Evolutionary conservation across 208 protist genomes (phyloP), one percentile per base, ranked within the genome.

Genomic region (Polymyxa betae): DNA sequence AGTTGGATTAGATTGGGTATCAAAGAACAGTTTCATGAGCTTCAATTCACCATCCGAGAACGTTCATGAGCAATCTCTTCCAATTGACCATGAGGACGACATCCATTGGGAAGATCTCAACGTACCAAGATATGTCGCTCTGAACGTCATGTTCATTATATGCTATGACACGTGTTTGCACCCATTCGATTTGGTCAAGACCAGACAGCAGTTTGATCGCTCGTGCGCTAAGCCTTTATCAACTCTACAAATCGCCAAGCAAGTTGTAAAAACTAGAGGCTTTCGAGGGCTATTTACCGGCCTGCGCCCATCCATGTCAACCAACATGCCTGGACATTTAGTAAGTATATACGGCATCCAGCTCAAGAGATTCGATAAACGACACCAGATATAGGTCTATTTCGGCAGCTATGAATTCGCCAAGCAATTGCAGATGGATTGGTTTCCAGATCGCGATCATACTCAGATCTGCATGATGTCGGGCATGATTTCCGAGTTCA

Each of bases 1-100:
- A n/a, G n/a, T n/a, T n/a, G n/a, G n/a, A n/a, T n/a, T n/a, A n/a
- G n/a, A n/a, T n/a, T n/a, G n/a, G n/a, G n/a, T n/a, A n/a, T n/a
- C n/a, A n/a, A n/a, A n/a, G n/a, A n/a, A n/a, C n/a, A n/a, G n/a
- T n/a, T n/a, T n/a, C n/a, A n/a, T 60, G 5, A 24, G 24, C 24
- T 5, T 60, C 49, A 60, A 60, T 60, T 60, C 12, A 5, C 24
- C 49, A n/a, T n/a, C n/a, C n/a, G n/a, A n/a, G n/a, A n/a, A n/a
- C n/a, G n/a, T n/a, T n/a, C n/a, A n/a, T n/a, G n/a, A n/a, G n/a
- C n/a, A n/a, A n/a, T n/a, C n/a, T n/a, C n/a, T n/a, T n/a, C n/a
- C n/a, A n/a, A n/a, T n/a, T n/a, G 72, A 82, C n/a, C 72, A 82
- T 82, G 72, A 82, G n/a, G 72, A 82, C 72, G 72, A 82, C 72